Conservation (phyloP, 1,284 basidiomycete species). For the Ganoderma boninense region DNA sequence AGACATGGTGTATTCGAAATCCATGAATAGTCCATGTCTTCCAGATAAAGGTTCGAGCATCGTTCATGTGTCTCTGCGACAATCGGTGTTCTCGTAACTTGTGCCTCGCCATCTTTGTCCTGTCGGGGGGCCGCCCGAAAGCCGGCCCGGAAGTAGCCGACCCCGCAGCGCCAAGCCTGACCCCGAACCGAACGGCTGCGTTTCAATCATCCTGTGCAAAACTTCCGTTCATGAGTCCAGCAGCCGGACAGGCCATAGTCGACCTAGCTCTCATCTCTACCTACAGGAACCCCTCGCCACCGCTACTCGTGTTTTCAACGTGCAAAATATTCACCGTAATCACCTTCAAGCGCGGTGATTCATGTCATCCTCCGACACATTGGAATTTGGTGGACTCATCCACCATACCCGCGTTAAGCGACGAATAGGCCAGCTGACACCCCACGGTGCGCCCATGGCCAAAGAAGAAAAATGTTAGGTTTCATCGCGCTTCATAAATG, state of each 20-base stretch:
- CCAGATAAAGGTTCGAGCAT: background rate
- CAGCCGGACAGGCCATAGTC: background rate
- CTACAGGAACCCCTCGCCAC: background rate
- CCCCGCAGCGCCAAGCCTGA: background rate
- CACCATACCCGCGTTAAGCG: background rate
- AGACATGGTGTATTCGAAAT: background rate
- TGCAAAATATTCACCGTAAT: background rate
- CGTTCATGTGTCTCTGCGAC: background rate
- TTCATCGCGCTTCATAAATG: background rate
- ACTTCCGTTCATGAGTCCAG: background rate
- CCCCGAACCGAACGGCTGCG: background rate
- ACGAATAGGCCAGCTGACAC: conserved; percentile 3
- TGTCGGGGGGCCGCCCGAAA: background rate
- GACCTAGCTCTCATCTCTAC: background rate
- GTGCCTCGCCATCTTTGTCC: background rate
- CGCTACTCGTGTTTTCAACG: background rate
- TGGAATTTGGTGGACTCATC: background rate
- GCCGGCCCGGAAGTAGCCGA: background rate
- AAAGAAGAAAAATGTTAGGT: background rate
- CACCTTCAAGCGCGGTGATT: background rate
- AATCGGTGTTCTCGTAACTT: background rate
- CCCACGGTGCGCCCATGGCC: background rate
- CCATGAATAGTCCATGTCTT: background rate
- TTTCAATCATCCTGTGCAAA: background rate
- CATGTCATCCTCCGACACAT: background rate